phyloP scores from a whole-genome alignment of 1,284 basidiomycete species.

The Xerocomus minutiporus region DNA sequence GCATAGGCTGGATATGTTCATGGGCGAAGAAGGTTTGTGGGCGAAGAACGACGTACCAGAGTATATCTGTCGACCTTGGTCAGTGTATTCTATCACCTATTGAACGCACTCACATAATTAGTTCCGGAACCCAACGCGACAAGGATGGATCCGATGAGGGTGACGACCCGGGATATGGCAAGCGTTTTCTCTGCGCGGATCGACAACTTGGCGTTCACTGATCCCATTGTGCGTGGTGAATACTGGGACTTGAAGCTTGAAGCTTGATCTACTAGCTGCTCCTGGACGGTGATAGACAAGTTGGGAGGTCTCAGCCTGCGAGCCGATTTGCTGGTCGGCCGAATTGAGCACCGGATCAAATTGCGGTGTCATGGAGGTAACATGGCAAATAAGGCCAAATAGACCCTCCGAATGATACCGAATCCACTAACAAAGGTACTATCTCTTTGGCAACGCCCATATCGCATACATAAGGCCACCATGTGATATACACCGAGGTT shows the following conservation, averaged over 20 bases:
- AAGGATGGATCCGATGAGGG: conserved; percentile 47
- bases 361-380: too few species aligned
- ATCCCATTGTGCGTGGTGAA: not conserved
- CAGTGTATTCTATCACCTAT: not conserved
- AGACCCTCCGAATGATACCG: too few species aligned
- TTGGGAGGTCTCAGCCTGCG: too few species aligned
- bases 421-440: too few species aligned
- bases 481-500: too few species aligned
- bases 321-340: too few species aligned
- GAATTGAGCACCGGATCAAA: too few species aligned
- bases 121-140: conserved; percentile 63
- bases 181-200: not conserved
- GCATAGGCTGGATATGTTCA: conserved; percentile 58
- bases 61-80: conserved; percentile 21
- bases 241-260: not conserved
- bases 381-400: too few species aligned
- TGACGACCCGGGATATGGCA: conserved; percentile 25
- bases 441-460: too few species aligned
- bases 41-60: conserved; percentile 20
- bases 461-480: too few species aligned
- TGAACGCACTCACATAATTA: conserved; percentile 54
- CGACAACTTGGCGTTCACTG: not conserved
- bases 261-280: not conserved
- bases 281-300: too few species aligned
- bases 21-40: not conserved